phyloP scores from a whole-genome alignment of 441 rosid genomes.

The Adansonia rubrostipa region DNA sequence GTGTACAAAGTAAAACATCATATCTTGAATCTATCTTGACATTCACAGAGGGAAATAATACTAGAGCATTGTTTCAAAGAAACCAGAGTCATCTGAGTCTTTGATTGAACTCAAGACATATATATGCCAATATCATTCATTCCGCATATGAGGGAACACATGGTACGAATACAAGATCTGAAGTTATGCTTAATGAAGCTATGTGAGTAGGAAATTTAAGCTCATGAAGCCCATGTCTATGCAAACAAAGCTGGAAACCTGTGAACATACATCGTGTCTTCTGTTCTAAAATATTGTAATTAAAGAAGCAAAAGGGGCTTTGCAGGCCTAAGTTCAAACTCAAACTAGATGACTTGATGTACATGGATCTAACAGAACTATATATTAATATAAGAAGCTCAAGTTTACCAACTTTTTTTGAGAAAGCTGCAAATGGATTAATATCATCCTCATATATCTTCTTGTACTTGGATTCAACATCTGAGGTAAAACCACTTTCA shows the following conservation, averaged over 20 bases:
- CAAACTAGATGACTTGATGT: constrained; percentile 2
- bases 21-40: not conserved
- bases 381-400: constrained; percentile 4
- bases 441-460: constrained; percentile 98
- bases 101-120: not conserved
- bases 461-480: constrained; percentile 97
- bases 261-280: not conserved
- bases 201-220: not conserved
- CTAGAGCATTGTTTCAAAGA: not conserved
- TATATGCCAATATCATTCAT: not conserved
- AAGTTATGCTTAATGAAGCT: not conserved
- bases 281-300: not conserved
- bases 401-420: constrained; percentile 70
- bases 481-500: constrained; percentile 94
- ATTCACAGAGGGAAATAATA: not conserved
- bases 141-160: not conserved
- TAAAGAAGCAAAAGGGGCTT: not conserved
- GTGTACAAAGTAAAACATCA: not conserved
- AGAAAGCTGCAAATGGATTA: constrained; percentile 99
- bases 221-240: not conserved
- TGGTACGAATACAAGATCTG: not conserved
- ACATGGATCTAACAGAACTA: constrained; percentile 9
- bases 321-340: constrained; percentile 5
- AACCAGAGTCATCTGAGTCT: not conserved
- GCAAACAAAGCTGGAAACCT: not conserved